Conservation (phyloP, 225 moss, liverwort and hornwort species). For the Bryum argenteum region DNA sequence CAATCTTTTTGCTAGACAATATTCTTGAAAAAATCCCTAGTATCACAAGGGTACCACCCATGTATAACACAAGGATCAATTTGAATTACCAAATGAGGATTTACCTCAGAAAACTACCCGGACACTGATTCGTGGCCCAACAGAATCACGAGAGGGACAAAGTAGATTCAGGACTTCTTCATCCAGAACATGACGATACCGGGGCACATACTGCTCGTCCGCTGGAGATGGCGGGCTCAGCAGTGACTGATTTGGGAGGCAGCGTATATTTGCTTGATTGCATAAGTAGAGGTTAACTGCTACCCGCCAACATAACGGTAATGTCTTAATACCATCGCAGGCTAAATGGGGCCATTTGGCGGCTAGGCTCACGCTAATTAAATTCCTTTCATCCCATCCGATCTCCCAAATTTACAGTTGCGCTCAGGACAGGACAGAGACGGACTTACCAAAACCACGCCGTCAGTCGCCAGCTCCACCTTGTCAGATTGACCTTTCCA, state of each 20-base stretch:
- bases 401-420: background rate
- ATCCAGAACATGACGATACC: too few species aligned
- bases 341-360: slow-evolving; percentile 23
- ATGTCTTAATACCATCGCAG: slow-evolving; percentile 18
- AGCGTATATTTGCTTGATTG: background rate
- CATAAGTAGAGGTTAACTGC: background rate
- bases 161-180: too few species aligned
- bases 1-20: too few species aligned
- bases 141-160: too few species aligned
- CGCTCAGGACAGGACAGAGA: background rate
- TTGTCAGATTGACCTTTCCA: background rate
- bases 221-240: background rate
- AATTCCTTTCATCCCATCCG: background rate
- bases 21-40: too few species aligned
- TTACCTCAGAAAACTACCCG: too few species aligned
- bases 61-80: too few species aligned
- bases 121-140: too few species aligned
- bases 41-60: too few species aligned
- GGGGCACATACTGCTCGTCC: background rate
- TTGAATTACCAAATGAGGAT: too few species aligned
- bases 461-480: background rate
- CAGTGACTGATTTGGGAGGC: background rate
- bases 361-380: background rate
- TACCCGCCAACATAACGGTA: slow-evolving; percentile 32
- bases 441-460: background rate